These are phyloP conservation scores for Diplocarpon rosae DNA, from an alignment of 2,329 filamentous ascomycete genomes.

Conservation along the genomic window DNA sequence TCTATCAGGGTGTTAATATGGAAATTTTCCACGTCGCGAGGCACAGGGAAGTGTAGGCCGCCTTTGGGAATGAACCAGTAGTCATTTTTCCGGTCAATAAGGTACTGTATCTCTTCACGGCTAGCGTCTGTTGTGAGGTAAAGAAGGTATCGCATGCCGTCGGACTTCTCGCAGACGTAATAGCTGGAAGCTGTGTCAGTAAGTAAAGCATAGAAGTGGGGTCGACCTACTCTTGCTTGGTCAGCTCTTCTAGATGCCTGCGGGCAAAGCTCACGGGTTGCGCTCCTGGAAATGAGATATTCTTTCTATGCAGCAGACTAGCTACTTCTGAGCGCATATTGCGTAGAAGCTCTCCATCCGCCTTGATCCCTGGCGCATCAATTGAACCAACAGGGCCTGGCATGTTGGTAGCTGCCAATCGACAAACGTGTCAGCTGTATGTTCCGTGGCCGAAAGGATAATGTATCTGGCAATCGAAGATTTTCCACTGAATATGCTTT, in stretches of 20 bases:
- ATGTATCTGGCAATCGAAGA: neutral
- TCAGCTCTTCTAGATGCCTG: constrained; percentile 72
- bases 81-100: constrained; percentile 97
- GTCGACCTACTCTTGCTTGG: constrained; percentile 54
- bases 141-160: constrained; percentile 90
- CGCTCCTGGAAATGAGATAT: constrained; percentile 69
- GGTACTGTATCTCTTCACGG: constrained; percentile 63
- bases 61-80: constrained; percentile 71
- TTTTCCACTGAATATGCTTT: neutral
- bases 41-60: constrained; percentile 70
- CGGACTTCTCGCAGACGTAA: constrained; percentile 97
- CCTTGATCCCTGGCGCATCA: constrained; percentile 53
- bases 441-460: neutral
- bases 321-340: constrained; percentile 65
- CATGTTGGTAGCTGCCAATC: constrained; percentile 9
- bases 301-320: constrained; percentile 57
- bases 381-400: constrained; percentile 28
- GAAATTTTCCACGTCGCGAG: constrained; percentile 52
- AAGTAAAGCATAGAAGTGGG: neutral
- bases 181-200: constrained; percentile 43
- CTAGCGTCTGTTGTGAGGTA: constrained; percentile 65
- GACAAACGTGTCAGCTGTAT: neutral
- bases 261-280: constrained; percentile 89
- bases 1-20: constrained; percentile 78
- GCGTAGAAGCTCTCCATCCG: constrained; percentile 46